Base-by-base conservation (phyloP, 768 basidiomycete species). In the Fomitopsis serialis region DNA sequence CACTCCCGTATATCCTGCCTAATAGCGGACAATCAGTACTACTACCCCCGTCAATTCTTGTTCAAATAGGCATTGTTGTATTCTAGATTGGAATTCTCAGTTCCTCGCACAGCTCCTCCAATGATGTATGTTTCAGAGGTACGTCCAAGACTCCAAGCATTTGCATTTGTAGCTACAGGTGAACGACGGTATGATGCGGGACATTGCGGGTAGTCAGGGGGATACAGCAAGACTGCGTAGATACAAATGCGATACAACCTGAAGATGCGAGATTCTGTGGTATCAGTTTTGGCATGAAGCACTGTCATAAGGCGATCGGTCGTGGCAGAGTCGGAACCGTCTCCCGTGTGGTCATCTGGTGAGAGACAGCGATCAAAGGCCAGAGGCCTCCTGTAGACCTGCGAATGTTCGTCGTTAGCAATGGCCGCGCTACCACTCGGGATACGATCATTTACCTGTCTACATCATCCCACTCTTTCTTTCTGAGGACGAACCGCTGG, bases 401-500 rank as follows among this genome's bases (percentile, higher is more conserved):
- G 23, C 5, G 3, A 34, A 11, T 25, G 13, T 22, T 17, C 13
- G 6, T n/a, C n/a, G 22, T 35, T 13, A 40, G 43, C 13, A 44
- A 17, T 24, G n/a, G 44, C n/a, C 22, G 12, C 13, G 9, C 5
- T 10, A 15, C 17, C 3, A 34, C 22, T 19, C 22, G 12, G 36
- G 1, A 2, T 25, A 35, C 12, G 6, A 1, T 5, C 5, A 53
- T 60, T 46, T 44, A 64, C 63, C 53, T n/a, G 25, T 63, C 60
- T 15, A 58, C 50, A 23, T 59, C 57, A 23, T 62, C 58, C 63
- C 58, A 56, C 15, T 56, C 59, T 37, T 42, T 47, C 29, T 42
- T 52, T 17, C 58, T 53, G n/a, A 65, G 52, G 8, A 63, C 25
- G 46, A 65, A 63, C 11, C 53, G 56, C 55, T 63, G 61, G 35